Percentiles rank a stretch among this genome's conserved stretches.
Evolutionary conservation across 192 early-diverging fungal genomes (phyloP).

Genomic region (Umbelopsis sp.): DNA sequence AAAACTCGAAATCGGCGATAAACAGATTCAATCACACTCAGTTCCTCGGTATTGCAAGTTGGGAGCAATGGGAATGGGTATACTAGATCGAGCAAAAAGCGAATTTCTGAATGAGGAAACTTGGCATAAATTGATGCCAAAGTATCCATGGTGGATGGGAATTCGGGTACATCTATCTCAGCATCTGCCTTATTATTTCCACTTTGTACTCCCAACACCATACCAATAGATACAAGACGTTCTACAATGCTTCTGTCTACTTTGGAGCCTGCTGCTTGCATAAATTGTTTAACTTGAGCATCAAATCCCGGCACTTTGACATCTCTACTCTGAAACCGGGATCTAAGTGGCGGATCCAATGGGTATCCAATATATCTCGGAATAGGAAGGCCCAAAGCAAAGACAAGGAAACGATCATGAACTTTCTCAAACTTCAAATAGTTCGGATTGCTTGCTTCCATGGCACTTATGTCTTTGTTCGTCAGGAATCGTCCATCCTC

Average conservation of each 20-base stretch:
- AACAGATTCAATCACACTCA: slow-evolving; percentile 60
- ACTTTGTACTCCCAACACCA: slow-evolving; percentile 55
- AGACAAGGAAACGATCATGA: slow-evolving; percentile 67
- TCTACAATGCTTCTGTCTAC: slow-evolving; percentile 41
- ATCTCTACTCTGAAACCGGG: slow-evolving; percentile 75
- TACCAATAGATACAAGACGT: slow-evolving; percentile 54
- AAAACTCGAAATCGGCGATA: slow-evolving; percentile 61
- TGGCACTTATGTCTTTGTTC: slow-evolving; percentile 45
- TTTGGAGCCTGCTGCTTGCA: slow-evolving; percentile 44
- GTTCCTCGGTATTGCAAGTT: slow-evolving; percentile 60
- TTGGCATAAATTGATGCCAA: slow-evolving; percentile 45
- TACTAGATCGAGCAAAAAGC: slow-evolving; percentile 57
- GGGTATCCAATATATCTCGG: slow-evolving; percentile 71
- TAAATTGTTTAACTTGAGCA: slow-evolving; percentile 54
- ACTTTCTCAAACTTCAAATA: slow-evolving; percentile 68
- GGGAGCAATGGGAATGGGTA: slow-evolving; percentile 65
- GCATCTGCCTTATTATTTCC: slow-evolving; percentile 34
- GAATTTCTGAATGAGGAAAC: slow-evolving; percentile 51
- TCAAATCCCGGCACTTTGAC: slow-evolving; percentile 58
- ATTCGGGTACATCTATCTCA: slow-evolving; percentile 62
- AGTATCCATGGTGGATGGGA: slow-evolving; percentile 55
- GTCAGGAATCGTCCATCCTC: slow-evolving; percentile 81
- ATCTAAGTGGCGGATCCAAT: slow-evolving; percentile 80
- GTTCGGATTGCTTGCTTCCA: slow-evolving; percentile 44
- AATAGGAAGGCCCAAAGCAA: slow-evolving; percentile 73